Conservation (phyloP, 495 filamentous ascomycete genomes). For the Terfezia boudieri region DNA sequence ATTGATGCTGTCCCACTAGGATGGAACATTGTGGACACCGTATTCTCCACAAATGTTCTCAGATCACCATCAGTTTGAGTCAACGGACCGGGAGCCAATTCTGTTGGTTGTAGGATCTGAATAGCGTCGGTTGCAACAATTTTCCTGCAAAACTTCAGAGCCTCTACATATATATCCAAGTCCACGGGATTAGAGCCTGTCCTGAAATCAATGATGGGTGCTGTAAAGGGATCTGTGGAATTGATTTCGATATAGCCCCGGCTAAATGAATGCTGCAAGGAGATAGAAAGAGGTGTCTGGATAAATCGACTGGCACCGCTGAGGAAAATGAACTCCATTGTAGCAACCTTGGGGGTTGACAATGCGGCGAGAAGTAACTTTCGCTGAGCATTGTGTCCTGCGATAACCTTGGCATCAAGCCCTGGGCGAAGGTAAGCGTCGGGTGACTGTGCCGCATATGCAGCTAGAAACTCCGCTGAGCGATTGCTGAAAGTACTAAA, state of each 20-base stretch:
- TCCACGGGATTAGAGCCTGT: slow-evolving; percentile 25
- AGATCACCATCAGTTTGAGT: slow-evolving; percentile 13
- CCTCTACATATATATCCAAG: slow-evolving; percentile 12
- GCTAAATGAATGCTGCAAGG: slow-evolving; percentile 20
- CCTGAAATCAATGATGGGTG: slow-evolving; percentile 18
- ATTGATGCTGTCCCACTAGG: slow-evolving; percentile 25
- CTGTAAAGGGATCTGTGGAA: slow-evolving; percentile 19
- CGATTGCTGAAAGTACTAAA: slow-evolving; percentile 6
- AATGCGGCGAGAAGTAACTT: slow-evolving; percentile 9
- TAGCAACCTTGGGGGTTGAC: slow-evolving; percentile 4
- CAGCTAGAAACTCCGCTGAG: slow-evolving; percentile 1
- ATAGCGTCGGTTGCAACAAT: slow-evolving; percentile 21
- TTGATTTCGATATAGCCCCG: slow-evolving; percentile 24
- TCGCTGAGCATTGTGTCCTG: slow-evolving; percentile 16
- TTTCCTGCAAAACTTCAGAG: slow-evolving; percentile 14
- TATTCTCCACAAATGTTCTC: slow-evolving; percentile 11
- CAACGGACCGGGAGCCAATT: slow-evolving; percentile 11
- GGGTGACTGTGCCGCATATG: neutral
- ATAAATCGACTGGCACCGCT: slow-evolving; percentile 4
- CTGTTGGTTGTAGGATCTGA: slow-evolving; percentile 17
- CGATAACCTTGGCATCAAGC: slow-evolving; percentile 21
- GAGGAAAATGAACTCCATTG: slow-evolving; percentile 13
- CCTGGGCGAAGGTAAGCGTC: slow-evolving; percentile 18
- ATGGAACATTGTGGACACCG: slow-evolving; percentile 21
- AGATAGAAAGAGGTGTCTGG: slow-evolving; percentile 7